phyloP scores from a whole-genome alignment of 2,329 filamentous ascomycete genomes.

The Xylaria sp. region DNA sequence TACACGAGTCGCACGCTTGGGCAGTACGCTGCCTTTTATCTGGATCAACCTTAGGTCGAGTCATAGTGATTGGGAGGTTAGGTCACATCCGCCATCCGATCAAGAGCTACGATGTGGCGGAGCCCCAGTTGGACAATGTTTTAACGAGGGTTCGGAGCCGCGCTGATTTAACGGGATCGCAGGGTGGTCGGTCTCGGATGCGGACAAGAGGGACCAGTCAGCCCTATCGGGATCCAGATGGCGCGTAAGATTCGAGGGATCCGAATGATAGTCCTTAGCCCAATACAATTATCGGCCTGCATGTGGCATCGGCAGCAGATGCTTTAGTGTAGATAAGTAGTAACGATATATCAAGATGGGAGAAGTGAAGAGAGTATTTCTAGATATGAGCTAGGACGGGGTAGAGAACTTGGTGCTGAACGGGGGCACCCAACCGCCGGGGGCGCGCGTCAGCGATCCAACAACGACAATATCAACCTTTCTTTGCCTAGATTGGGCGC shows the following conservation, averaged over 20 bases:
- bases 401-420: not conserved
- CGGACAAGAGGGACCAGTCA: slow-evolving; percentile 47
- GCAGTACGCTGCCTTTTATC: slow-evolving; percentile 72
- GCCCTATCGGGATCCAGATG: slow-evolving; percentile 48
- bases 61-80: slow-evolving; percentile 52
- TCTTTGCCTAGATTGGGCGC: slow-evolving; percentile 33
- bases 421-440: slow-evolving; percentile 12
- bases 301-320: slow-evolving; percentile 44
- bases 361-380: slow-evolving; percentile 14
- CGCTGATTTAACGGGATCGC: slow-evolving; percentile 46
- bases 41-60: slow-evolving; percentile 65
- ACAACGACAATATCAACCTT: slow-evolving; percentile 27
- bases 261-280: slow-evolving; percentile 37
- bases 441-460: slow-evolving; percentile 41
- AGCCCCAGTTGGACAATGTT: slow-evolving; percentile 44
- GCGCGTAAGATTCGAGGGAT: slow-evolving; percentile 40
- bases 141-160: slow-evolving; percentile 44
- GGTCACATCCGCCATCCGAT: slow-evolving; percentile 52
- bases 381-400: slow-evolving; percentile 15
- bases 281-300: slow-evolving; percentile 42
- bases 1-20: slow-evolving; percentile 73
- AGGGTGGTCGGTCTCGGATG: slow-evolving; percentile 49
- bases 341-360: slow-evolving; percentile 9
- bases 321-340: slow-evolving; percentile 15
- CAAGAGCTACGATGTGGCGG: slow-evolving; percentile 45